phyloP scores from a whole-genome alignment of 192 early-diverging fungal species.

The Podila clonocystis region DNA sequence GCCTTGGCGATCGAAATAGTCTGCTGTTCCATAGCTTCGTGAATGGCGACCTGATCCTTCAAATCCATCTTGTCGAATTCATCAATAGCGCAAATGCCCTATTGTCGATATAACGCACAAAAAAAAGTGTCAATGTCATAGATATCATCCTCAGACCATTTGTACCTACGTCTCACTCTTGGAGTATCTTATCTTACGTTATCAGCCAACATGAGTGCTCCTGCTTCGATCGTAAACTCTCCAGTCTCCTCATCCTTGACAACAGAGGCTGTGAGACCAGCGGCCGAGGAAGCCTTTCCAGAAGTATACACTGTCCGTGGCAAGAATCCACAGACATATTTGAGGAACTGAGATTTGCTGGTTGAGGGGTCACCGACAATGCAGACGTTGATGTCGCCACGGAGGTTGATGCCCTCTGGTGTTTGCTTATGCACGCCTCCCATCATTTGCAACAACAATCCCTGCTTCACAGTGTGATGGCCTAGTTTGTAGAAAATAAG shows the following conservation, averaged over 20 bases:
- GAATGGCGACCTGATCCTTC: slow-evolving; percentile 97
- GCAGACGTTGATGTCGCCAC: slow-evolving; percentile 98
- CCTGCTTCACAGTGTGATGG: slow-evolving; percentile 96
- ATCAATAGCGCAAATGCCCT: slow-evolving; percentile 98
- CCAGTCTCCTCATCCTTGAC: slow-evolving; percentile 97
- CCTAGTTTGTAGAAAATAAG: slow-evolving; percentile 52
- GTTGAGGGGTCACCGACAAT: slow-evolving; percentile 97
- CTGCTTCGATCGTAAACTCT: slow-evolving; percentile 97
- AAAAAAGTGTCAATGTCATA: slow-evolving; percentile 3
- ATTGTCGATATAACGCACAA: slow-evolving; percentile 6
- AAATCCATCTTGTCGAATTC: slow-evolving; percentile 99
- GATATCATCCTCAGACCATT: background rate
- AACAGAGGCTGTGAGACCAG: slow-evolving; percentile 95
- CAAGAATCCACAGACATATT: slow-evolving; percentile 89
- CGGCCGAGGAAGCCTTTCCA: slow-evolving; percentile 94
- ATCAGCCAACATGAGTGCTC: slow-evolving; percentile 97
- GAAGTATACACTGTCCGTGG: slow-evolving; percentile 96
- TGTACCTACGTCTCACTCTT: background rate
- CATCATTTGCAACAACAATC: slow-evolving; percentile 90
- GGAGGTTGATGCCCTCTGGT: slow-evolving; percentile 90
- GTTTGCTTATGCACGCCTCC: slow-evolving; percentile 97
- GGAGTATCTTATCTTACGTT: slow-evolving; percentile 65
- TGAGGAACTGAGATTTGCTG: slow-evolving; percentile 95
- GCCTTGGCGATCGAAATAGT: slow-evolving; percentile 97
- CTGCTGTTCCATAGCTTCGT: slow-evolving; percentile 99